Percentiles rank a stretch among this genome's conserved stretches.
Evolutionary conservation across 1,284 basidiomycete species (phyloP).

Genomic region (Hemileia vastatrix): DNA sequence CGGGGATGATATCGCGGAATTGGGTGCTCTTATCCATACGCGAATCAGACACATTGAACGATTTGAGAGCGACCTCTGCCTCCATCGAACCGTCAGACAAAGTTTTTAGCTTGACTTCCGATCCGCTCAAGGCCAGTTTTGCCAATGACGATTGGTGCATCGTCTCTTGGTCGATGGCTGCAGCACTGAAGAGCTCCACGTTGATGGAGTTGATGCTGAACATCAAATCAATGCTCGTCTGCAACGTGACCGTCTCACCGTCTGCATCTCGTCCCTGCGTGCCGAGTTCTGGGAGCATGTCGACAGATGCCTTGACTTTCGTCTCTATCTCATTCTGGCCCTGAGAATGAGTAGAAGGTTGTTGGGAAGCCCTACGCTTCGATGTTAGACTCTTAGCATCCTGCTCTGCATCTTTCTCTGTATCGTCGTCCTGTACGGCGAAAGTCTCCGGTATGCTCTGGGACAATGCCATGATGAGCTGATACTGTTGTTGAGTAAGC

Average conservation of each 20-base stretch:
- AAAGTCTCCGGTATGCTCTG: slow-evolving; percentile 65
- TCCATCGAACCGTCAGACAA: slow-evolving; percentile 73
- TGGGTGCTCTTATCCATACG: slow-evolving; percentile 62
- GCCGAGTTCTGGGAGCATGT: slow-evolving; percentile 51
- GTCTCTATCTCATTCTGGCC: no score
- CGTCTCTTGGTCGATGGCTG: no score
- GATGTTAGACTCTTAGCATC: no score
- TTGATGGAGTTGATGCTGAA: no score
- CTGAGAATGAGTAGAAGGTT: no score
- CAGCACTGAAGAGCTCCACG: no score
- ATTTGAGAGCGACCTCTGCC: slow-evolving; percentile 74
- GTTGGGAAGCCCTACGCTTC: no score
- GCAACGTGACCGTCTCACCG: no score
- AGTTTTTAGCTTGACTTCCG: slow-evolving; percentile 68
- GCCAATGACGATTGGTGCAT: slow-evolving; percentile 64
- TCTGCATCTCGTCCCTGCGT: slow-evolving; percentile 30
- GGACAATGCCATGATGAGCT: slow-evolving; percentile 60
- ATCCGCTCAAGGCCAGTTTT: slow-evolving; percentile 70
- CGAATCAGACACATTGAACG: slow-evolving; percentile 84
- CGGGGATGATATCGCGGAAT: slow-evolving; percentile 91
- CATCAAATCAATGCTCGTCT: no score
- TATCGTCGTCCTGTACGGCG: slow-evolving; percentile 41
- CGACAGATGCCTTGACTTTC: slow-evolving; percentile 40
- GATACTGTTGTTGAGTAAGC: slow-evolving; percentile 80
- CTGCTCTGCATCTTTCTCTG: slow-evolving; percentile 33